These are phyloP conservation scores for Rhodotorula sphaerocarpa DNA, from an alignment of 768 basidiomycete species.

Conservation along the genomic window DNA sequence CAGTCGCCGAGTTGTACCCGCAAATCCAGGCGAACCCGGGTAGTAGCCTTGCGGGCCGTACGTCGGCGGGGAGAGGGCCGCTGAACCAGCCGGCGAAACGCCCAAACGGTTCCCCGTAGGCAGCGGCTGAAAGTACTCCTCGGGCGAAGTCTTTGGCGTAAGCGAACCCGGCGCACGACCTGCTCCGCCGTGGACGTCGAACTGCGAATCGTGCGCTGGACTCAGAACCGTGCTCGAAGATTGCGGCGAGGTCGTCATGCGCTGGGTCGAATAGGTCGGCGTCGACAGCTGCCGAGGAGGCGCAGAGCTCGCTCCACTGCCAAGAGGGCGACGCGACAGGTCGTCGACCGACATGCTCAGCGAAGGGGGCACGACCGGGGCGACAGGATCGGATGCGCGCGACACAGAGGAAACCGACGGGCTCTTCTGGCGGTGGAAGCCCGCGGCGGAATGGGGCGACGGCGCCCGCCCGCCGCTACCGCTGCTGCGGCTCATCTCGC, in stretches of 20 bases:
- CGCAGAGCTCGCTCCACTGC: too few species aligned
- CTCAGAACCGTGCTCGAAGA: background rate
- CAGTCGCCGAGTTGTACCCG: conserved; percentile 15
- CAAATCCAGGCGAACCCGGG: conserved; percentile 16
- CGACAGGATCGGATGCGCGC: background rate
- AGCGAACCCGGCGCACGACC: background rate
- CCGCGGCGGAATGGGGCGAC: background rate
- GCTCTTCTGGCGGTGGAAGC: background rate
- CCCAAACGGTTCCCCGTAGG: background rate
- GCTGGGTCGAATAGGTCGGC: background rate
- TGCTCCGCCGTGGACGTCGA: background rate
- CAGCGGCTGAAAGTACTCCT: conserved; percentile 12
- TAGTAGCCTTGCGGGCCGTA: background rate
- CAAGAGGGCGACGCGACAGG: too few species aligned
- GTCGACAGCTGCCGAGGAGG: background rate
- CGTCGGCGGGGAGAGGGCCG: background rate
- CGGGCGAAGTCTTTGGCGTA: background rate
- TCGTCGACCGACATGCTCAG: too few species aligned
- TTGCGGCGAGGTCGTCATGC: too few species aligned
- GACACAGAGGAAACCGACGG: background rate
- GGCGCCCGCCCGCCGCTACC: background rate
- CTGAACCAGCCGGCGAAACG: background rate
- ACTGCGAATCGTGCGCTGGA: background rate
- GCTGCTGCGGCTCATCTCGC: conserved; percentile 47
- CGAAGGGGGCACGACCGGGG: too few species aligned